A percentile compares a stretch with the other conserved stretches of the same genome.
Conservation (phyloP, 2,329 filamentous ascomycete species). For the Aspergillus oerlinghausenensis region DNA sequence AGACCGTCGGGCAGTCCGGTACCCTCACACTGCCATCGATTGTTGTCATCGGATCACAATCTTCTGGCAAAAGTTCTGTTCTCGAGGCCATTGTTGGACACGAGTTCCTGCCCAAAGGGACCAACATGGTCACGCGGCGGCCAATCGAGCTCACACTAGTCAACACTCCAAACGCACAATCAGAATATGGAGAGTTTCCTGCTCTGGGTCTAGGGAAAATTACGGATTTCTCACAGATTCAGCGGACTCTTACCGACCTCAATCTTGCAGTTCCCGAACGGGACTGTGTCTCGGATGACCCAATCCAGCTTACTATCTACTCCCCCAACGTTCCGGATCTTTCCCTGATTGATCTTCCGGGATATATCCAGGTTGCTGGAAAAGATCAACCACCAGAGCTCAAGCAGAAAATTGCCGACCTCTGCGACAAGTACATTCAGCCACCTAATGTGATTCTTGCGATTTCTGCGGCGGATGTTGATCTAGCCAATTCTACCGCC, state of each 20-base stretch:
- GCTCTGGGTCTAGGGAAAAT: slow-evolving; percentile 85
- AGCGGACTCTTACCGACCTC: slow-evolving; percentile 88
- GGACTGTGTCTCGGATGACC: slow-evolving; percentile 93
- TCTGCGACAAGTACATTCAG: slow-evolving; percentile 98
- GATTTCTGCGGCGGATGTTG: slow-evolving; percentile 95
- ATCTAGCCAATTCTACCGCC: slow-evolving; percentile 93
- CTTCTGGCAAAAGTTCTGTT: slow-evolving; percentile 96
- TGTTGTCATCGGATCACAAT: slow-evolving; percentile 98
- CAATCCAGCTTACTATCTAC: slow-evolving; percentile 91
- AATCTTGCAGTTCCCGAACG: slow-evolving; percentile 87
- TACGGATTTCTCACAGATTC: slow-evolving; percentile 77
- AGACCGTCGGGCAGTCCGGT: slow-evolving; percentile 86
- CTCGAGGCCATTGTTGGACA: slow-evolving; percentile 95
- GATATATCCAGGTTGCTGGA: slow-evolving; percentile 94
- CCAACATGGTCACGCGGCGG: slow-evolving; percentile 94
- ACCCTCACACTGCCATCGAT: slow-evolving; percentile 88
- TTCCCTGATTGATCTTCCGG: slow-evolving; percentile 91
- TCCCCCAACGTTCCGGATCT: slow-evolving; percentile 93
- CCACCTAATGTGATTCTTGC: slow-evolving; percentile 93
- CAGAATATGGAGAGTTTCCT: slow-evolving; percentile 95
- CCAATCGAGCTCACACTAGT: slow-evolving; percentile 95
- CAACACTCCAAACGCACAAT: slow-evolving; percentile 81
- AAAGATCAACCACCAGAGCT: slow-evolving; percentile 85
- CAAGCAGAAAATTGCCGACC: slow-evolving; percentile 91
- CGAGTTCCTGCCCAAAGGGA: slow-evolving; percentile 95